These are phyloP conservation scores for Udeniomyces megalosporus DNA, from an alignment of 768 basidiomycete genomes.

Conservation along the genomic window DNA sequence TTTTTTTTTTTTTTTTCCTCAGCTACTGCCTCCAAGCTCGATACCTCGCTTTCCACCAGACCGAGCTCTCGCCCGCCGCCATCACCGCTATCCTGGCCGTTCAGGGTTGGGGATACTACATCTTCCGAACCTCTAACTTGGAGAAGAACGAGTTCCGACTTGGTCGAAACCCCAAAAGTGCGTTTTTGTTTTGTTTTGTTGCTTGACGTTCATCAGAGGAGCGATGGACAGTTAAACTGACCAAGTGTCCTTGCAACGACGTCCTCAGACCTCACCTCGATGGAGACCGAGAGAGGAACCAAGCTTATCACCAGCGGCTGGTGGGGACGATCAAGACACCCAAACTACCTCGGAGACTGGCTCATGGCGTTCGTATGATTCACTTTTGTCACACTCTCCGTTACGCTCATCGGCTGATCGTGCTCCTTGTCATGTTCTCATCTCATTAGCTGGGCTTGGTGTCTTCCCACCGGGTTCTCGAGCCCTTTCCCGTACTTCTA, in stretches of 20 bases:
- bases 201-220: too few species aligned
- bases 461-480: slow-evolving; percentile 72
- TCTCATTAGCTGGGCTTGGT: slow-evolving; percentile 60
- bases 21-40: slow-evolving; percentile 84
- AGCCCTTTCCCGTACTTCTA: slow-evolving; percentile 97
- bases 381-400: background rate
- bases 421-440: background rate
- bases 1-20: background rate
- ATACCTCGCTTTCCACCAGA: slow-evolving; percentile 76
- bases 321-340: slow-evolving; percentile 92
- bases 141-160: slow-evolving; percentile 95
- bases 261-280: slow-evolving; percentile 59
- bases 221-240: too few species aligned
- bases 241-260: too few species aligned
- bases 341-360: slow-evolving; percentile 31
- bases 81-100: slow-evolving; percentile 45
- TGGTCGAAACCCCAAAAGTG: slow-evolving; percentile 86
- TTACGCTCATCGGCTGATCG: background rate
- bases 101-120: slow-evolving; percentile 65
- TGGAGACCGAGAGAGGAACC: slow-evolving; percentile 68
- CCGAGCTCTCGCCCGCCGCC: slow-evolving; percentile 51
- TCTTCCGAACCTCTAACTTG: slow-evolving; percentile 72
- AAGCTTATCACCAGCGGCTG: slow-evolving; percentile 88
- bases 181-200: too few species aligned
- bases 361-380: slow-evolving; percentile 29